phyloP scores from a whole-genome alignment of 2,329 filamentous ascomycete genomes.

The Septoria linicola region DNA sequence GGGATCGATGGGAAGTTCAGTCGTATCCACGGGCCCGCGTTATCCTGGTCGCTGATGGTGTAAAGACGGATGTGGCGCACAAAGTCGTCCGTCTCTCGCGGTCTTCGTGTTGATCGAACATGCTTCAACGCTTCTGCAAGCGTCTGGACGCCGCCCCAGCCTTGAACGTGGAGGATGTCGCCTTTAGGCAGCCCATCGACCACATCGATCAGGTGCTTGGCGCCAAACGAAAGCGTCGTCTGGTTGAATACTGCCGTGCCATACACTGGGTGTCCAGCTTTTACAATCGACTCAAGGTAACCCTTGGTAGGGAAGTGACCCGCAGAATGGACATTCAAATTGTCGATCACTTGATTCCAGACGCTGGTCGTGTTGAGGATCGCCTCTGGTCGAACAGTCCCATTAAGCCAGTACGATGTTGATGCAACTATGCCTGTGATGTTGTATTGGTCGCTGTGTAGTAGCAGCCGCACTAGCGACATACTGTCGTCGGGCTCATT shows the following conservation, averaged over 20 bases:
- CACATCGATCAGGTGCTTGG: conserved; percentile 10
- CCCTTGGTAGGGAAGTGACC: conserved; percentile 29
- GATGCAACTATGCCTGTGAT: conserved; percentile 18
- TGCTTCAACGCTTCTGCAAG: conserved; percentile 51
- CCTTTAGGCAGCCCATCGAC: background rate
- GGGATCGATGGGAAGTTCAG: conserved; percentile 54
- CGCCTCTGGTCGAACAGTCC: conserved; percentile 24
- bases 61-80: conserved; percentile 51
- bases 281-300: conserved; percentile 12
- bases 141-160: conserved; percentile 55
- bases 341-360: conserved; percentile 39
- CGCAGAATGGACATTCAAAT: conserved; percentile 45
- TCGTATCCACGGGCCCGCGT: conserved; percentile 58
- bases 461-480: conserved; percentile 27
- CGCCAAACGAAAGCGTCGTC: conserved; percentile 5
- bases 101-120: conserved; percentile 34
- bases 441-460: conserved; percentile 19
- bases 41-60: conserved; percentile 60
- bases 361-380: conserved; percentile 33
- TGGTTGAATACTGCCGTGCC: conserved; percentile 8
- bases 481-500: conserved; percentile 33
- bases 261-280: conserved; percentile 10
- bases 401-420: conserved; percentile 16
- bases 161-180: conserved; percentile 44
- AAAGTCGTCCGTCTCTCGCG: conserved; percentile 39